phyloP scores from a whole-genome alignment of 1,139 yeast genomes.

The Debaryomyces psychrophilus region DNA sequence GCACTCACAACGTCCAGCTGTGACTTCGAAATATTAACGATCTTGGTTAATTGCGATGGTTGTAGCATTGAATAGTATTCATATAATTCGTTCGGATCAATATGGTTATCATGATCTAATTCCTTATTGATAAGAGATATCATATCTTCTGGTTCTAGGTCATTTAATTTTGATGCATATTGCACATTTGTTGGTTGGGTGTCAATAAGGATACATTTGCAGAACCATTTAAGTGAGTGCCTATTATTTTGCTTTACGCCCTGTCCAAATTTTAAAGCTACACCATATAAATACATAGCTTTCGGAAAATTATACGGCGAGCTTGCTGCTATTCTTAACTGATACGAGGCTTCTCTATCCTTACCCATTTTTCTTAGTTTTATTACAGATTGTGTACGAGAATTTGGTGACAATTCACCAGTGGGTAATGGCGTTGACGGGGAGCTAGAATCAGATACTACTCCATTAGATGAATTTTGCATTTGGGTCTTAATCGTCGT shows the following conservation, averaged over 20 bases:
- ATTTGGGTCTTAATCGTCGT: neutral
- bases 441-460: constrained; percentile 14
- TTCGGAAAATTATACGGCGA: constrained; percentile 56
- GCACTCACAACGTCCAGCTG: constrained; percentile 35
- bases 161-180: constrained; percentile 29
- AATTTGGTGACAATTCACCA: constrained; percentile 30
- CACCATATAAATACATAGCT: constrained; percentile 74
- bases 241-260: constrained; percentile 65
- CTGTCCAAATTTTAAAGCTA: constrained; percentile 70
- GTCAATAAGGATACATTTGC: constrained; percentile 36
- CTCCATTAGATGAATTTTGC: constrained; percentile 9
- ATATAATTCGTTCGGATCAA: constrained; percentile 33
- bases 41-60: constrained; percentile 30
- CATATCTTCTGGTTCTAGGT: constrained; percentile 35
- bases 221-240: constrained; percentile 65
- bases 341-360: constrained; percentile 70
- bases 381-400: constrained; percentile 55
- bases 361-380: constrained; percentile 60
- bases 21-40: constrained; percentile 28
- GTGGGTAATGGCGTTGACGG: constrained; percentile 20
- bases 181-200: constrained; percentile 10
- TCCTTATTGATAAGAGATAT: constrained; percentile 30
- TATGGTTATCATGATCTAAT: constrained; percentile 26
- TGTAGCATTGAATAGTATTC: constrained; percentile 30
- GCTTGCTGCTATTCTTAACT: constrained; percentile 63